These are phyloP conservation scores for Kwoniella newhampshirensis DNA, from an alignment of 768 basidiomycete species.

Conservation along the genomic window DNA sequence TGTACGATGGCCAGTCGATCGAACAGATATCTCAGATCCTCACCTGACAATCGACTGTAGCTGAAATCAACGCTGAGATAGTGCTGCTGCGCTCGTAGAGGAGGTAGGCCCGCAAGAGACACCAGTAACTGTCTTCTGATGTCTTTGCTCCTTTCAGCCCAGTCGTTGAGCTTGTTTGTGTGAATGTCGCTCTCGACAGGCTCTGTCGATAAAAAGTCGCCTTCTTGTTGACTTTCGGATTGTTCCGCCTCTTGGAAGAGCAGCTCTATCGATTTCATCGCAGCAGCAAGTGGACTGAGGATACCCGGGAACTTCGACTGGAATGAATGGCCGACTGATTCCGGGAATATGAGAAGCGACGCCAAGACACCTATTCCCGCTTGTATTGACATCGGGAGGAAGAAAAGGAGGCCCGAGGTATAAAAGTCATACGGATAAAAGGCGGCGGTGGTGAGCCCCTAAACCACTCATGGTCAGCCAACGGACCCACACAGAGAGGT, in stretches of 20 bases:
- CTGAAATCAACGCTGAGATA: conserved; percentile 47
- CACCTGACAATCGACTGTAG: conserved; percentile 39
- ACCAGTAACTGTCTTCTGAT: conserved; percentile 33
- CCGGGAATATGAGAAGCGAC: conserved; percentile 45
- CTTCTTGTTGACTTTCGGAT: background rate
- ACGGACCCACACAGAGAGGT: background rate
- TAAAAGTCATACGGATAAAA: conserved; percentile 36
- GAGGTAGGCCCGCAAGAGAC: conserved; percentile 39
- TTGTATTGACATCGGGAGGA: conserved; percentile 50
- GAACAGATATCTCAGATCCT: conserved; percentile 41
- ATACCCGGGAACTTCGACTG: conserved; percentile 37
- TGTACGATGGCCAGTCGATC: conserved; percentile 38
- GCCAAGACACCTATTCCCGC: conserved; percentile 38
- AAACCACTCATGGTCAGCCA: conserved; percentile 10
- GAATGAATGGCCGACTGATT: conserved; percentile 45
- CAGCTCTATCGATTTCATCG: conserved; percentile 28
- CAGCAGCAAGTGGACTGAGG: conserved; percentile 31
- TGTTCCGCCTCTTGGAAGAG: conserved; percentile 30
- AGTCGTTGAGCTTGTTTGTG: conserved; percentile 26
- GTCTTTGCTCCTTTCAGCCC: conserved; percentile 34
- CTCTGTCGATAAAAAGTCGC: conserved; percentile 1
- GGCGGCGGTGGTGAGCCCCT: conserved; percentile 40
- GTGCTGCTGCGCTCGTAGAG: conserved; percentile 39
- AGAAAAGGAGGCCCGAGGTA: conserved; percentile 41
- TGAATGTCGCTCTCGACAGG: background rate